Percentiles rank a stretch among this genome's conserved stretches.
Conservation (phyloP, 176 grass and related monocot genomes). For the Eragrostis curvula region DNA sequence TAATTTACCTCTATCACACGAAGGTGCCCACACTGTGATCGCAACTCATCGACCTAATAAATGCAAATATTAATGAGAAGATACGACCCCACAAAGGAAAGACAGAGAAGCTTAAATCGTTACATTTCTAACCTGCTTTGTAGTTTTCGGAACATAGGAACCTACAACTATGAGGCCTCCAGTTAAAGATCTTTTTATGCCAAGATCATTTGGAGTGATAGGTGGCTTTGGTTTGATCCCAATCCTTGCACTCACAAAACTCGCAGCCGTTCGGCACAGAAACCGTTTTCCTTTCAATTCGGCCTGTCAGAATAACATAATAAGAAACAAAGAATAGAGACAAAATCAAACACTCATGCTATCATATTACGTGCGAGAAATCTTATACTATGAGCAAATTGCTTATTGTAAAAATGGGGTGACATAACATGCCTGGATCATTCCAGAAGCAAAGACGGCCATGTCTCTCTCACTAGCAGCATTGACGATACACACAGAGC, state of each 20-base stretch:
- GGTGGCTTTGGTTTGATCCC: constrained; percentile 79
- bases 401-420: constrained; percentile 20
- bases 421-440: constrained; percentile 75
- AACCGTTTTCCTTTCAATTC: constrained; percentile 87
- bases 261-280: constrained; percentile 93
- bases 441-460: constrained; percentile 89
- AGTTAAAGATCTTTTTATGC: constrained; percentile 69
- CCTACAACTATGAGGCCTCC: constrained; percentile 97
- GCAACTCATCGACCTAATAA: constrained; percentile 82
- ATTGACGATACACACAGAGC: constrained; percentile 90
- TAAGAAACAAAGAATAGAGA: constrained; percentile 37
- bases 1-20: constrained; percentile 77
- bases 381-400: constrained; percentile 28
- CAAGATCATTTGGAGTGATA: constrained; percentile 76
- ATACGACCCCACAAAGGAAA: constrained; percentile 2
- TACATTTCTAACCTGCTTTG: constrained; percentile 74
- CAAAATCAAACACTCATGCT: constrained; percentile 21
- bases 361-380: constrained; percentile 8
- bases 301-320: constrained; percentile 62
- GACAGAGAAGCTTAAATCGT: not conserved
- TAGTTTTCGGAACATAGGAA: constrained; percentile 99
- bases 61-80: constrained; percentile 32
- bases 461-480: constrained; percentile 90
- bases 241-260: constrained; percentile 96
- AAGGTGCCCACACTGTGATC: constrained; percentile 61